These are phyloP conservation scores for Serendipita sp. DNA, from an alignment of 768 basidiomycete species.

Conservation along the genomic window DNA sequence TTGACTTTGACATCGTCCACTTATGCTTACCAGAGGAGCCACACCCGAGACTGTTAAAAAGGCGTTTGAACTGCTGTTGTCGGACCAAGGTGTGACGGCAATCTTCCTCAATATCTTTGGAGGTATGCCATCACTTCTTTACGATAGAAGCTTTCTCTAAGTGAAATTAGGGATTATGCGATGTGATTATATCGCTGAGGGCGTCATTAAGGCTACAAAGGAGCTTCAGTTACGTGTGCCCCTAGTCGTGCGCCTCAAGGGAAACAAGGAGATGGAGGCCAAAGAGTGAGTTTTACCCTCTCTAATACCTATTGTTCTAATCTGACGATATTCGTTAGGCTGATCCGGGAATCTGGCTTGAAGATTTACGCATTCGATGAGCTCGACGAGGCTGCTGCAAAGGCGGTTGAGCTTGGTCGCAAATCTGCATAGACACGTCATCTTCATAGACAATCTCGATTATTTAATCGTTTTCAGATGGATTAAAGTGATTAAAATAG, in stretches of 20 bases:
- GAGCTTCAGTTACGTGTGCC: conserved; percentile 77
- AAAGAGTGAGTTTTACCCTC: conserved; percentile 50
- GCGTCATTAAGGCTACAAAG: conserved; percentile 94
- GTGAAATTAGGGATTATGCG: conserved; percentile 70
- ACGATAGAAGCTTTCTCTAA: neutral
- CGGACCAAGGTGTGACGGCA: conserved; percentile 85
- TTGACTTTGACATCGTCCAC: neutral
- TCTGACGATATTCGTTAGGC: conserved; percentile 31
- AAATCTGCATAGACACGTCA: neutral
- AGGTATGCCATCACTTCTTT: conserved; percentile 26
- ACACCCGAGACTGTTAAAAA: conserved; percentile 99
- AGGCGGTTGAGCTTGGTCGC: conserved; percentile 45
- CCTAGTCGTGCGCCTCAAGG: conserved; percentile 85
- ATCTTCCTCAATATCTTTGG: conserved; percentile 99
- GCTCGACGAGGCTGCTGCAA: conserved; percentile 78
- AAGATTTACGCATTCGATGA: conserved; percentile 88
- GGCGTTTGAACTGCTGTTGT: conserved; percentile 87
- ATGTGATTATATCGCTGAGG: conserved; percentile 95
- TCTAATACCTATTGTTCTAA: neutral
- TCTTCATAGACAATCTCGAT: neutral
- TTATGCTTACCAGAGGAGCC: conserved; percentile 46
- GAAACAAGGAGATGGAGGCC: conserved; percentile 90
- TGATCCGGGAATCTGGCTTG: conserved; percentile 83
- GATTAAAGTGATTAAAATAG: neutral
- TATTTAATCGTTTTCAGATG: neutral